phyloP scores from a whole-genome alignment of 257 asterid species.

The Solanum chiquidenum region DNA sequence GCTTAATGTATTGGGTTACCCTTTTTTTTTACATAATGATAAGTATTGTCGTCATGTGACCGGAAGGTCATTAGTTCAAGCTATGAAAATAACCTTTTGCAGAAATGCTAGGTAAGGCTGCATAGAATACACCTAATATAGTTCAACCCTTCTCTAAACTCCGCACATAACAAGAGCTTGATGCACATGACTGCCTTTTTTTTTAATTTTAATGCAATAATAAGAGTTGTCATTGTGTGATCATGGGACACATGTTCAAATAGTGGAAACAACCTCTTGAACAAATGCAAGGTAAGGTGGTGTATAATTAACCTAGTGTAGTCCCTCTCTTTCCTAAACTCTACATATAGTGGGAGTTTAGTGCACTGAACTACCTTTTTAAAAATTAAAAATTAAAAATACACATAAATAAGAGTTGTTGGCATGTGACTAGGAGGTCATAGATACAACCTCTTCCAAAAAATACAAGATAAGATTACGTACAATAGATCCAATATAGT shows the following conservation, averaged over 20 bases:
- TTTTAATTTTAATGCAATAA: not conserved
- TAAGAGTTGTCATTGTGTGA: not conserved
- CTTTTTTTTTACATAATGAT: not conserved
- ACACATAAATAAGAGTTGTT: not conserved
- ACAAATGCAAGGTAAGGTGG: not conserved
- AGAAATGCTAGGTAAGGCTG: not conserved
- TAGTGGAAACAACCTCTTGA: not conserved
- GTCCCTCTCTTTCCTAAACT: not conserved
- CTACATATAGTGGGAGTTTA: not conserved
- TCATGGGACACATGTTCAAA: not conserved
- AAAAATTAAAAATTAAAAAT: too few species aligned
- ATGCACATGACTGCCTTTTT: not conserved
- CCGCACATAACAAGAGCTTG: not conserved
- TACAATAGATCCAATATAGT: not conserved
- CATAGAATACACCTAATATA: not conserved
- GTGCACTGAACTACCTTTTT: not conserved
- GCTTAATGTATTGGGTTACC: rapidly evolving
- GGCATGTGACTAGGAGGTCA: not conserved
- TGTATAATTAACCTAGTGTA: not conserved
- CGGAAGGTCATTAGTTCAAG: not conserved
- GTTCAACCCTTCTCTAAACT: not conserved
- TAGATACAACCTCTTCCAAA: not conserved
- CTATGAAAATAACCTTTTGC: rapidly evolving
- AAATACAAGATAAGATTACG: not conserved
- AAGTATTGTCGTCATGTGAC: rapidly evolving